A percentile compares a stretch with the other conserved stretches of the same genome.
phyloP scores from a whole-genome alignment of 2,329 filamentous ascomycete species.

The Alternaria arborescens region DNA sequence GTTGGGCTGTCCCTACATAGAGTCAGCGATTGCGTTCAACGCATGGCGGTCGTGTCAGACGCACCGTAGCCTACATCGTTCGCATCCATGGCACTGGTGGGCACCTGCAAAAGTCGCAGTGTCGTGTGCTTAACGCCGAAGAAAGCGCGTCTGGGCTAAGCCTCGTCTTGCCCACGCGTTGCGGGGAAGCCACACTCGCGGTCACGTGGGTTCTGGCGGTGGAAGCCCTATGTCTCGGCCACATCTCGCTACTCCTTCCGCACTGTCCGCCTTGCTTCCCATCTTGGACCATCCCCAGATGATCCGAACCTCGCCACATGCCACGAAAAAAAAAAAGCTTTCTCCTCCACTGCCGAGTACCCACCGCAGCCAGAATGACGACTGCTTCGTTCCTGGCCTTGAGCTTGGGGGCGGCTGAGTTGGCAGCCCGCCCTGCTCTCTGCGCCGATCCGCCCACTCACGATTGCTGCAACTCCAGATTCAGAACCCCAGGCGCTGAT shows the following conservation, averaged over 20 bases:
- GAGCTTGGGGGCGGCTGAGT: constrained; percentile 7
- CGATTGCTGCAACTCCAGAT: constrained; percentile 20
- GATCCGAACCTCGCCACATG: constrained; percentile 6
- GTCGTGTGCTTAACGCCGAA: constrained; percentile 28
- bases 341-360: constrained; percentile 7
- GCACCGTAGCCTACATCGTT: constrained; percentile 41
- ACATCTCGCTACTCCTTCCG: constrained; percentile 13
- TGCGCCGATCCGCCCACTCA: constrained; percentile 9
- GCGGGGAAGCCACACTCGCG: constrained; percentile 22
- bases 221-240: background rate
- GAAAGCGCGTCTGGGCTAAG: constrained; percentile 24
- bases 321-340: constrained; percentile 17
- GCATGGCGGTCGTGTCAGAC: background rate
- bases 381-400: constrained; percentile 14
- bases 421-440: constrained; percentile 11
- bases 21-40: constrained; percentile 21
- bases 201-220: constrained; percentile 9
- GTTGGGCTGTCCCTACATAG: constrained; percentile 41
- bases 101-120: constrained; percentile 24
- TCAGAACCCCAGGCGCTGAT: constrained; percentile 32
- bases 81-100: constrained; percentile 35
- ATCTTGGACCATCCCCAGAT: constrained; percentile 6
- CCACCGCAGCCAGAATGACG: constrained; percentile 12
- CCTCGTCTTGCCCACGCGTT: constrained; percentile 21
- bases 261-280: constrained; percentile 5